These are phyloP conservation scores for Cynara cardunculus DNA, from an alignment of 129 eudicot genomes.

Conservation along the genomic window DNA sequence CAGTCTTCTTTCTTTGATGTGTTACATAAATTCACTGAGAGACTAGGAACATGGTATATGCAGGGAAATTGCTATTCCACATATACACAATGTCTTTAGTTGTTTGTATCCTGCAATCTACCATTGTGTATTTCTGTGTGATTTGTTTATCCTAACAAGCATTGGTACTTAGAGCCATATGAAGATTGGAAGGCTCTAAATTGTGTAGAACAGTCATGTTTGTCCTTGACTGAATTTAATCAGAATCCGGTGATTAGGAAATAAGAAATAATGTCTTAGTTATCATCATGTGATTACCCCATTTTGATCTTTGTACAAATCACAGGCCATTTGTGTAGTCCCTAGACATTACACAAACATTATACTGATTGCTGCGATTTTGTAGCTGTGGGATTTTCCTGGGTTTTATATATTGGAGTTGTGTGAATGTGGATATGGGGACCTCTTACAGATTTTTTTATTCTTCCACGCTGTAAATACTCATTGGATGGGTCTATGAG, in stretches of 20 bases:
- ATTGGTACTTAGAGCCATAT: neutral
- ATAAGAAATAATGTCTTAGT: neutral
- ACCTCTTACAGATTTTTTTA: neutral
- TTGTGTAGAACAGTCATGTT: neutral
- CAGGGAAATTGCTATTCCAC: neutral
- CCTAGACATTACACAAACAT: neutral
- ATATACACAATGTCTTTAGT: neutral
- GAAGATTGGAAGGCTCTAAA: neutral
- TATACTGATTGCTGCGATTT: neutral
- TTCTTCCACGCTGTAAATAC: neutral
- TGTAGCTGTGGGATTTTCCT: neutral
- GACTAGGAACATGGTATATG: neutral
- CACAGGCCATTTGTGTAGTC: neutral
- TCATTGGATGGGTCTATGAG: neutral
- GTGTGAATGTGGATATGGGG: neutral
- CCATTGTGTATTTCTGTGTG: neutral
- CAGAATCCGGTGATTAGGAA: neutral
- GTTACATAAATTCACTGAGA: constrained; percentile 5
- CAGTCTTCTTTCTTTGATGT: constrained; percentile 1
- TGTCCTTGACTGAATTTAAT: neutral
- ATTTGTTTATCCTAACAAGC: neutral
- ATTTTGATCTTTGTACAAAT: neutral
- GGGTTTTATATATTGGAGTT: neutral
- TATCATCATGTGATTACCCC: neutral
- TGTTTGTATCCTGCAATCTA: neutral